Base-by-base conservation (phyloP, 139 green algal species). In the Haematococcus sp. region DNA sequence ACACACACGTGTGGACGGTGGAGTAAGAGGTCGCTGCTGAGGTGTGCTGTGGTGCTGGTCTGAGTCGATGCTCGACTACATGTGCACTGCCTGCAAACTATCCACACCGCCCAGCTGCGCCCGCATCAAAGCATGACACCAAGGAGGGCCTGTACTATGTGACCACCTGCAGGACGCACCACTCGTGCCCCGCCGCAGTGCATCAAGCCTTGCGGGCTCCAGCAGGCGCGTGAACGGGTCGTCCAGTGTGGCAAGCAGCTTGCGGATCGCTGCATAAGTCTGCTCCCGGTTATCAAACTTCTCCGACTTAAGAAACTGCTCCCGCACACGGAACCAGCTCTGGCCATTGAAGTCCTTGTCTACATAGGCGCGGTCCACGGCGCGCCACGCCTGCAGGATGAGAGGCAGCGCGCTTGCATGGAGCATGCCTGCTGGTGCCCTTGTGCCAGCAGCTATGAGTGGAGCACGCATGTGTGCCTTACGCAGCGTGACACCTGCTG, bases 291-390 rank as follows among this genome's bases (percentile, higher is more conserved):
- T 87, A 20, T 55, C 55, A 87, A 98, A 90, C 0, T 78, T 67
- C 65, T 82, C 65, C 20, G 80, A 74, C 75, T 88, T 90, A 35
- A 96, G 44, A 27, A 78, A 87, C 33, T 85, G 54, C 64, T 96
- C 91, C 0, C 88, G 76, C 3, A 92, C 63, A 83, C 85, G 86
- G 81, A 98, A 97, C 95, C 95, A 99, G 80, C 70, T 93, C 65
- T 97, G 87, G 4, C 92, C 91, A 69, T 98, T 98, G 89, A 99
- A 99, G 27, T 70, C 88, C 76, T 99, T 99, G 84, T 99, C 95
- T 22, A 98, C 91, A 80, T 98, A 99, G 0, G 94, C 95, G 15
- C 94, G 85, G 73, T 99, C 94, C 32, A 99, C 88, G 0, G 91
- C 91, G 19, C 93, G 78, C 95, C 95, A 99, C 19, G 94, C 94